Evolutionary conservation across 371 early-diverging fungal species (phyloP).

Genomic region (Phascolomyces articulosus): DNA sequence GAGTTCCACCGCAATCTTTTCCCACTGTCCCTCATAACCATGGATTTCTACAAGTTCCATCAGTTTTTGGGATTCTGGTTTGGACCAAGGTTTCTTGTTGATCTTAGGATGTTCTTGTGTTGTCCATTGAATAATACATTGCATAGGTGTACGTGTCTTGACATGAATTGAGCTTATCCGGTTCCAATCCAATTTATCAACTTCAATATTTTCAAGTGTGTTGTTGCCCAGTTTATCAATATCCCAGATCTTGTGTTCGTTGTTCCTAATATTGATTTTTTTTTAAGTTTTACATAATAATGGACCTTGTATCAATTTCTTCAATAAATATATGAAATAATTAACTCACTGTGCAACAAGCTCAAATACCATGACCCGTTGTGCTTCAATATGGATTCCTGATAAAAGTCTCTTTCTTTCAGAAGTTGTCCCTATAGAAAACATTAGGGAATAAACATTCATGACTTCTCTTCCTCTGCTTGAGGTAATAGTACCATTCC

Average conservation of each 20-base stretch:
- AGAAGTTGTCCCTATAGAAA: slow-evolving; percentile 28
- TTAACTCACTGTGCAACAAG: slow-evolving; percentile 25
- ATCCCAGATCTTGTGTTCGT: slow-evolving; percentile 10
- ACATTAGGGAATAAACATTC: no score
- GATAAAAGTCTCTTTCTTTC: slow-evolving; percentile 29
- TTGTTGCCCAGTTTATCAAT: slow-evolving; percentile 47
- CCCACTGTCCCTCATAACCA: slow-evolving; percentile 62
- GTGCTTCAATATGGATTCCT: slow-evolving; percentile 34
- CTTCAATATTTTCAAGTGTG: slow-evolving; percentile 57
- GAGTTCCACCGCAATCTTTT: slow-evolving; percentile 58
- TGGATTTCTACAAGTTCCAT: slow-evolving; percentile 44
- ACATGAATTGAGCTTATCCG: slow-evolving; percentile 68
- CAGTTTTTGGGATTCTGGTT: slow-evolving; percentile 56
- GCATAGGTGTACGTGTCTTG: slow-evolving; percentile 60
- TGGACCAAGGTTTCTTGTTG: slow-evolving; percentile 73
- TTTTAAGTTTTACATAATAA: no score
- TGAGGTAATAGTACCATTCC: no score
- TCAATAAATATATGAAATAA: no score
- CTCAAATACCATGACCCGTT: slow-evolving; percentile 19
- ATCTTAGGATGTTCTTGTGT: slow-evolving; percentile 84
- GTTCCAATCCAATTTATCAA: slow-evolving; percentile 71
- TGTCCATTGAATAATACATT: slow-evolving; percentile 85
- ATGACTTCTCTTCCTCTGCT: no score
- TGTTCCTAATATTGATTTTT: neutral
- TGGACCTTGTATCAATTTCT: neutral